Conservation (phyloP, 805 yeast species). For the Saccharomycopsis fermentans region DNA sequence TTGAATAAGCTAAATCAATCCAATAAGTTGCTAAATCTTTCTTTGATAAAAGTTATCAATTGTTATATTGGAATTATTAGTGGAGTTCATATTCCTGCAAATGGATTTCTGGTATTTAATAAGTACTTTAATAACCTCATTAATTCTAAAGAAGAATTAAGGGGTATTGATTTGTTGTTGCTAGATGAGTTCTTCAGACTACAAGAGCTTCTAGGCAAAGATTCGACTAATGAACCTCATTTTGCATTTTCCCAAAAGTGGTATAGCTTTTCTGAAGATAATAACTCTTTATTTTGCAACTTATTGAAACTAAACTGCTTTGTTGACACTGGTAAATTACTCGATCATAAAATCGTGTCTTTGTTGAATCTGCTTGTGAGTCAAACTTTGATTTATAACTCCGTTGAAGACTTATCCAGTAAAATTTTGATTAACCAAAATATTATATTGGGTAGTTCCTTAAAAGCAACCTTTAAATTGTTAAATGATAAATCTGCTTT, state of each 20-base stretch:
- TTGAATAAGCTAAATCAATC: conserved; percentile 1
- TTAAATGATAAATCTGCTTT: conserved; percentile 16
- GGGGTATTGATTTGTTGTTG: conserved; percentile 46
- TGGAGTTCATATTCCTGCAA: neutral
- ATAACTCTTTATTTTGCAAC: conserved; percentile 57
- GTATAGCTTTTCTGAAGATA: conserved; percentile 51
- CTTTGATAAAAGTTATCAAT: conserved; percentile 8
- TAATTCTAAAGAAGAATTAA: conserved; percentile 23
- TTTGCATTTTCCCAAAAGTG: conserved; percentile 48
- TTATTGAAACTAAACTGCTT: conserved; percentile 44
- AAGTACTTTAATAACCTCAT: conserved; percentile 11
- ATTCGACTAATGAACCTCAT: neutral
- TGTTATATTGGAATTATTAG: conserved; percentile 3
- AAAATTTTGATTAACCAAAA: conserved; percentile 42
- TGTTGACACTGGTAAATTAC: neutral
- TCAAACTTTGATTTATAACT: conserved; percentile 46
- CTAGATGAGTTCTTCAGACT: conserved; percentile 53
- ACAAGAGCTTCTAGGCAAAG: conserved; percentile 30
- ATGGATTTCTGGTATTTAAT: conserved; percentile 6
- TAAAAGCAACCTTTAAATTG: conserved; percentile 23
- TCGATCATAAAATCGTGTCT: conserved; percentile 32
- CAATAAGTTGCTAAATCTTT: conserved; percentile 8
- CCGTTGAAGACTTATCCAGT: conserved; percentile 11
- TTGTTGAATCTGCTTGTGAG: conserved; percentile 39
- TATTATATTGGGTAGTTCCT: conserved; percentile 41